phyloP scores from a whole-genome alignment of 1,284 basidiomycete genomes.

The Ustilago nuda region DNA sequence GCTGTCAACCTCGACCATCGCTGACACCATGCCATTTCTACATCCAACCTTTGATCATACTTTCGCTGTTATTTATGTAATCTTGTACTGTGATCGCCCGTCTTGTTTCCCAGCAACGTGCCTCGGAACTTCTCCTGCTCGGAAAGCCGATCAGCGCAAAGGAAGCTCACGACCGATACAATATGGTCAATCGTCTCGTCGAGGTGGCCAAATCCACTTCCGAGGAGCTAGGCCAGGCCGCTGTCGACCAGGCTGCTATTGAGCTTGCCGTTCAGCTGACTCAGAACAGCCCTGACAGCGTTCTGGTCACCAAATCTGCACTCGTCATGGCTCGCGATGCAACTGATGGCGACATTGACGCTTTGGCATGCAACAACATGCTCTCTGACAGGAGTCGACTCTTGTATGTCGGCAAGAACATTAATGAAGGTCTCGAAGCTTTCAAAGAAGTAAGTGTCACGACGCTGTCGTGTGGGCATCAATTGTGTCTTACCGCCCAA shows the following conservation, averaged over 20 bases:
- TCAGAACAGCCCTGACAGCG: conserved; percentile 81
- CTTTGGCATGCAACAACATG: conserved; percentile 73
- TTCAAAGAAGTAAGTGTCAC: conserved; percentile 71
- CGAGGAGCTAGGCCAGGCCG: conserved; percentile 73
- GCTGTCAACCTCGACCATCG: neutral
- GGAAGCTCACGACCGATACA: conserved; percentile 78
- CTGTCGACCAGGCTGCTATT: conserved; percentile 75
- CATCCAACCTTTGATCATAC: neutral
- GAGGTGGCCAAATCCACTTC: conserved; percentile 72
- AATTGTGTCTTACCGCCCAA: neutral
- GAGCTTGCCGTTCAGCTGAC: conserved; percentile 76
- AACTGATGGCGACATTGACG: conserved; percentile 72
- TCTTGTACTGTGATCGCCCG: neutral
- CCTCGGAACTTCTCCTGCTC: conserved; percentile 81
- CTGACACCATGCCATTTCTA: neutral
- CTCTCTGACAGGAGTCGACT: conserved; percentile 73
- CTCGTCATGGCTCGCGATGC: conserved; percentile 51
- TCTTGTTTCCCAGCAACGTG: conserved; percentile 72
- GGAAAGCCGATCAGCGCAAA: conserved; percentile 78
- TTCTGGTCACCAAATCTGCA: conserved; percentile 79
- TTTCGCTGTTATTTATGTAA: neutral
- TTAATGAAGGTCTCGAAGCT: conserved; percentile 75
- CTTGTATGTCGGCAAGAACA: conserved; percentile 78
- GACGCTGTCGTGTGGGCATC: neutral
- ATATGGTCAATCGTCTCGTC: conserved; percentile 72